Percentiles rank a stretch among this genome's conserved stretches.
Conservation (phyloP, 2,329 filamentous ascomycete species). For the Hypoxylon sp. region DNA sequence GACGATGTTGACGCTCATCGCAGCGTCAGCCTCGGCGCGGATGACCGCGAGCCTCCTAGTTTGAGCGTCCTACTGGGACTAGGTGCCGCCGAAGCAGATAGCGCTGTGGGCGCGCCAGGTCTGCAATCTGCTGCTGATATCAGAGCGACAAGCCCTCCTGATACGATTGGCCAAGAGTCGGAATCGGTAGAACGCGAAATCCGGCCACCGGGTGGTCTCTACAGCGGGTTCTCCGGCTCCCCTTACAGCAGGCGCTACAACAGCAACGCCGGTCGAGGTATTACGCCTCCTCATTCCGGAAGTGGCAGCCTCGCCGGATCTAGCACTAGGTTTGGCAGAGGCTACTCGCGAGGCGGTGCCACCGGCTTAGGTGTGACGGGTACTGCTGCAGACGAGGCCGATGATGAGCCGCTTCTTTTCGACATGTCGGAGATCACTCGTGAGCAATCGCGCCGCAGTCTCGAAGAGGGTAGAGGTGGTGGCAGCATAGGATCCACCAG, state of each 20-base stretch:
- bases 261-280: slow-evolving; percentile 51
- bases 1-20: slow-evolving; percentile 73
- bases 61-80: slow-evolving; percentile 72
- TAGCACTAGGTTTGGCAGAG: slow-evolving; percentile 51
- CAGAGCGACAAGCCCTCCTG: slow-evolving; percentile 55
- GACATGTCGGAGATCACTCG: slow-evolving; percentile 78
- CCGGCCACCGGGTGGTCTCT: slow-evolving; percentile 60
- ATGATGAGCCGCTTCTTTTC: slow-evolving; percentile 79
- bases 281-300: slow-evolving; percentile 51
- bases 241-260: slow-evolving; percentile 63
- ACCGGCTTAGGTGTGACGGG: slow-evolving; percentile 60
- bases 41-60: slow-evolving; percentile 73
- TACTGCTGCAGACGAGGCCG: slow-evolving; percentile 62
- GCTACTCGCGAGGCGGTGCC: slow-evolving; percentile 53
- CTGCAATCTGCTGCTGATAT: slow-evolving; percentile 61
- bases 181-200: slow-evolving; percentile 57
- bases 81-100: slow-evolving; percentile 56
- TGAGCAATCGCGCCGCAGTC: slow-evolving; percentile 65
- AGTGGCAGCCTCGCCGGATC: slow-evolving; percentile 53
- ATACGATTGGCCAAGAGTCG: slow-evolving; percentile 57
- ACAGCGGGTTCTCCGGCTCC: slow-evolving; percentile 57
- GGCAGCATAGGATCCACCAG: slow-evolving; percentile 55
- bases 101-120: slow-evolving; percentile 50
- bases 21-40: slow-evolving; percentile 75
- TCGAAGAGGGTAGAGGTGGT: slow-evolving; percentile 65